Conservation (phyloP, 2,329 filamentous ascomycete species). For the Bipolaris gigantea region DNA sequence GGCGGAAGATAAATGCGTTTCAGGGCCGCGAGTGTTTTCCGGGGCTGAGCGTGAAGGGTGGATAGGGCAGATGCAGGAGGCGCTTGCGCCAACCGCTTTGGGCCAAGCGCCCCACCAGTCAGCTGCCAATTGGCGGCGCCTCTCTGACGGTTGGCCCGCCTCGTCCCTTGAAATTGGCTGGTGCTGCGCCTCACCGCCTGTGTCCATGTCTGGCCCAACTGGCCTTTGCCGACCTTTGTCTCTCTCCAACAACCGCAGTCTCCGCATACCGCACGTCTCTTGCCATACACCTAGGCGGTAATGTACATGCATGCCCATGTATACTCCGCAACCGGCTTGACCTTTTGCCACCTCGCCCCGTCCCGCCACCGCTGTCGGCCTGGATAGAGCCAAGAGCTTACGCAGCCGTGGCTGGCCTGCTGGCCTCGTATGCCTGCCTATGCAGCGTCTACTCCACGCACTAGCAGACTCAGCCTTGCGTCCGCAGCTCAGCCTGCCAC, state of each 20-base stretch:
- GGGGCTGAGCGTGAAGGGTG: conserved; percentile 20
- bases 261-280: neutral
- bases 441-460: conserved; percentile 11
- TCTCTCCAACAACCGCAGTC: too few species aligned
- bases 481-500: conserved; percentile 17
- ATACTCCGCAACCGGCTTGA: too few species aligned
- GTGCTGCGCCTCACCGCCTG: conserved; percentile 1
- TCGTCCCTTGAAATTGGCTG: conserved; percentile 24
- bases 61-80: conserved; percentile 6
- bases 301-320: too few species aligned
- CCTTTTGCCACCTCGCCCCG: neutral
- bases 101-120: conserved; percentile 1
- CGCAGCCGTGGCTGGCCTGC: conserved; percentile 7
- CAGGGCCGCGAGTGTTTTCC: conserved; percentile 11
- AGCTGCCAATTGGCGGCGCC: conserved; percentile 8
- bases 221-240: too few species aligned
- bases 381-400: conserved; percentile 6
- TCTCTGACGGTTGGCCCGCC: conserved; percentile 10
- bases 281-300: too few species aligned
- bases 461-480: conserved; percentile 23
- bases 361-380: neutral
- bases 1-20: conserved; percentile 20
- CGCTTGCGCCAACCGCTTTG: conserved; percentile 15
- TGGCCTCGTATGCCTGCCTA: conserved; percentile 5
- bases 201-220: neutral